phyloP scores from a whole-genome alignment of 257 asterid species.

The Misopates orontium region DNA sequence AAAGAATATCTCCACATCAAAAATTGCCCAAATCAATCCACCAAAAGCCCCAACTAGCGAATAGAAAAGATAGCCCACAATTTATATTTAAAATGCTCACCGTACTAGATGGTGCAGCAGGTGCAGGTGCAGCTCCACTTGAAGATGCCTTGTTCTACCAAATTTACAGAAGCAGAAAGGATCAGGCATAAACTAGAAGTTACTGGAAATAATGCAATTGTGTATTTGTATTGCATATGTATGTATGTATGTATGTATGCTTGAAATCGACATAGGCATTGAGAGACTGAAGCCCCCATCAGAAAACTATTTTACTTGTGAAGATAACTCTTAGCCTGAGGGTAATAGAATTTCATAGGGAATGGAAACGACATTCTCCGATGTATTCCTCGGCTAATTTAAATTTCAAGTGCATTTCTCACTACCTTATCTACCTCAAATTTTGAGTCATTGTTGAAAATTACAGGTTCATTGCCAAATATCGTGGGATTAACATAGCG shows the following conservation, averaged over 20 bases:
- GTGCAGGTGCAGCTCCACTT: constrained; percentile 46
- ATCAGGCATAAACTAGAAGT: not conserved
- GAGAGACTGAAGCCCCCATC: not conserved
- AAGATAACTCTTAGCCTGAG: too few relatives aligned
- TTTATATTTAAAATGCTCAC: constrained; percentile 43
- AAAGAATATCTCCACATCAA: too few relatives aligned
- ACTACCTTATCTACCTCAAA: too few relatives aligned
- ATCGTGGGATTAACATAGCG: not conserved
- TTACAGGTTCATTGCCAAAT: not conserved
- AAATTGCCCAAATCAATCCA: too few relatives aligned
- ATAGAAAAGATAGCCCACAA: too few relatives aligned
- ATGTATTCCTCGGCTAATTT: not conserved
- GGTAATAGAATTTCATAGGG: not conserved
- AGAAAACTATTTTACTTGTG: not conserved
- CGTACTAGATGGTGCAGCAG: constrained; percentile 49
- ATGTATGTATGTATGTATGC: not conserved
- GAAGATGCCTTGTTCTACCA: constrained; percentile 62
- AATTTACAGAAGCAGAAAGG: not conserved
- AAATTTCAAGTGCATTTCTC: too few relatives aligned
- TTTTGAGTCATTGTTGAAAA: not conserved
- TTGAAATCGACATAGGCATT: not conserved
- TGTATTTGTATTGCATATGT: constrained; percentile 1
- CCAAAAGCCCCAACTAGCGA: too few relatives aligned
- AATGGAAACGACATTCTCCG: not conserved
- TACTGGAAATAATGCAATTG: not conserved